Conservation (phyloP, 169 alveolate species). For the Babesia sp. region DNA sequence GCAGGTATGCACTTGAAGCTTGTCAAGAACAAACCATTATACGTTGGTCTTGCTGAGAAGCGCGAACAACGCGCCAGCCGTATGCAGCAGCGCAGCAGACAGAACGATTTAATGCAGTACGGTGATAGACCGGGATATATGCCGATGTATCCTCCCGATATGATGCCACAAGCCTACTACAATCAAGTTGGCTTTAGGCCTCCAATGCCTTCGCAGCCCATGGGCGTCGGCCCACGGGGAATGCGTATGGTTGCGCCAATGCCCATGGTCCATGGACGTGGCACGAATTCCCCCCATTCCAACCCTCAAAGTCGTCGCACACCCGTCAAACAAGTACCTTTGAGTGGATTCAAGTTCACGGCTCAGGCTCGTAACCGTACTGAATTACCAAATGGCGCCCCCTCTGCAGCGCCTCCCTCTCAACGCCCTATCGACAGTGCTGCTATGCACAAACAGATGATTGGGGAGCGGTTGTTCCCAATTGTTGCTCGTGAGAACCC, state of each 20-base stretch:
- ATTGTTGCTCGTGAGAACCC: conserved; percentile 90
- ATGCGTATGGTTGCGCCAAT: conserved; percentile 55
- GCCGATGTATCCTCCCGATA: conserved; percentile 53
- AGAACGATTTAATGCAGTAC: conserved; percentile 76
- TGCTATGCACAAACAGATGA: conserved; percentile 91
- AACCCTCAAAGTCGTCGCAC: conserved; percentile 33
- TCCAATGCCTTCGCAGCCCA: conserved; percentile 35
- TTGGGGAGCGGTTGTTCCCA: conserved; percentile 93
- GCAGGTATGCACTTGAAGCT: conserved; percentile 93
- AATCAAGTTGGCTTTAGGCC: conserved; percentile 38
- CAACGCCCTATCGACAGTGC: conserved; percentile 72
- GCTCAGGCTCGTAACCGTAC: conserved; percentile 82
- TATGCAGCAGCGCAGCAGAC: conserved; percentile 86
- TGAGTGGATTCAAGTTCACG: conserved; percentile 76
- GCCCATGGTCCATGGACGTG: conserved; percentile 41
- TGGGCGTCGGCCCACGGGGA: conserved; percentile 44
- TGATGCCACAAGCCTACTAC: conserved; percentile 30
- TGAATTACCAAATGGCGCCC: conserved; percentile 64
- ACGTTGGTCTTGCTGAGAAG: conserved; percentile 91
- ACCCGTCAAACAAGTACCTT: conserved; percentile 49
- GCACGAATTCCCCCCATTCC: conserved; percentile 13
- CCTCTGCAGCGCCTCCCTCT: conserved; percentile 43
- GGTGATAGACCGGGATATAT: conserved; percentile 62
- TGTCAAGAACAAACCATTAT: conserved; percentile 87
- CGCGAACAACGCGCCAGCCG: conserved; percentile 87